Evolutionary conservation across 495 filamentous ascomycete species (phyloP).

Genomic region (Evernia prunastri): DNA sequence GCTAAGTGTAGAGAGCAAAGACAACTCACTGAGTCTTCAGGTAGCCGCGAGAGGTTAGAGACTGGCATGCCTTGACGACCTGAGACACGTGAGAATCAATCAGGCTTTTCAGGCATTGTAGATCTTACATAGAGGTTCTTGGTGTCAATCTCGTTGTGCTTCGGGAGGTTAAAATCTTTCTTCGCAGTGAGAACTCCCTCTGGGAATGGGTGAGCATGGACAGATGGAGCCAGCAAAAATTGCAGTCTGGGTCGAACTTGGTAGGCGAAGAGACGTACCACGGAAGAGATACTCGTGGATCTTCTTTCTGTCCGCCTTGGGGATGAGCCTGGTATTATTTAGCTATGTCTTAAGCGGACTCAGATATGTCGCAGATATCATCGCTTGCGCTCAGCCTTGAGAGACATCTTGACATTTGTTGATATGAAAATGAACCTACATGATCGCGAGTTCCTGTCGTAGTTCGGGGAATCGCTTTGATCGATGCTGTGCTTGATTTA

Average conservation of each 20-base stretch:
- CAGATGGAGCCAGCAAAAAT: conserved; percentile 6
- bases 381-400: not conserved
- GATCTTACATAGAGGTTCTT: conserved; percentile 79
- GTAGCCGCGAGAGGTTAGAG: conserved; percentile 91
- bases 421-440: conserved; percentile 34
- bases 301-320: conserved; percentile 99
- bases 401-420: no score
- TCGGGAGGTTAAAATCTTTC: conserved; percentile 94
- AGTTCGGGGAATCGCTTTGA: conserved; percentile 55
- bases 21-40: conserved; percentile 74
- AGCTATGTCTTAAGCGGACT: not conserved
- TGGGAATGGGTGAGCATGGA: conserved; percentile 32
- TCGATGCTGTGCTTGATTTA: conserved; percentile 27
- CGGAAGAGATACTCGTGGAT: conserved; percentile 99
- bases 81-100: conserved; percentile 24
- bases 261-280: conserved; percentile 47
- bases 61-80: conserved; percentile 98
- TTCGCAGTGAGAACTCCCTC: conserved; percentile 99
- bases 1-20: not conserved
- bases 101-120: not conserved
- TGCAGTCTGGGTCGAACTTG: not conserved
- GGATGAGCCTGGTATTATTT: conserved; percentile 70
- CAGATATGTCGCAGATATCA: not conserved
- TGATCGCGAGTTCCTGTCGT: conserved; percentile 55
- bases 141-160: conserved; percentile 92